These are phyloP conservation scores for Diaporthe caulivora DNA, from an alignment of 2,329 filamentous ascomycete species.

Conservation along the genomic window DNA sequence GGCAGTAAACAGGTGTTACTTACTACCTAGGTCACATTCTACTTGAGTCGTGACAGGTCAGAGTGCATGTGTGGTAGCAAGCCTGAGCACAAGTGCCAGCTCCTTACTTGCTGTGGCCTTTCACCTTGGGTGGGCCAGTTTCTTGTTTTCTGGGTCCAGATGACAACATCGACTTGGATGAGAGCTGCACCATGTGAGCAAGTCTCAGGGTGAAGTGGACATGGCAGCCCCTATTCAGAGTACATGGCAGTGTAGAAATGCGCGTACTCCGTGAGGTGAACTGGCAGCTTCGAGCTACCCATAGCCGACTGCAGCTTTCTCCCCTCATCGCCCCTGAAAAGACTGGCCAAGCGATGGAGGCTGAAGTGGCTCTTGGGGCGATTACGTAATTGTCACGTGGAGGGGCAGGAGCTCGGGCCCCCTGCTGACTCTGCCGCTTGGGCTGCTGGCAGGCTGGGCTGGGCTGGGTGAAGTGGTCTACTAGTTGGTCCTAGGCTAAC, in stretches of 20 bases:
- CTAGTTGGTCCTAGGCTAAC: not conserved
- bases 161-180: not conserved
- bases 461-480: conserved; percentile 16
- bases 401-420: conserved; percentile 9
- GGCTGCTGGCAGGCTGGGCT: not conserved
- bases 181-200: not conserved
- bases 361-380: not conserved
- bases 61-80: not conserved
- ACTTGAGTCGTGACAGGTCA: conserved; percentile 21
- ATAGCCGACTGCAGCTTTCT: not conserved
- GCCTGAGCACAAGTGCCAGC: not conserved
- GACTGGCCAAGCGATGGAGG: too few species aligned
- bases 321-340: not conserved
- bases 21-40: not conserved
- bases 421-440: conserved; percentile 13
- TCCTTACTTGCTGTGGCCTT: not conserved
- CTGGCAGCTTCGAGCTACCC: not conserved
- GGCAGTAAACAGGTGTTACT: not conserved
- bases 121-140: not conserved
- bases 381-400: conserved; percentile 31
- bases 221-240: conserved; percentile 12
- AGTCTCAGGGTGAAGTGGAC: not conserved
- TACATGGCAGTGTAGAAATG: too few species aligned
- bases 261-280: too few species aligned
- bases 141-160: not conserved